These are phyloP conservation scores for Phytophthora litchii DNA, from an alignment of 352 stramenopile genomes.

Conservation along the genomic window DNA sequence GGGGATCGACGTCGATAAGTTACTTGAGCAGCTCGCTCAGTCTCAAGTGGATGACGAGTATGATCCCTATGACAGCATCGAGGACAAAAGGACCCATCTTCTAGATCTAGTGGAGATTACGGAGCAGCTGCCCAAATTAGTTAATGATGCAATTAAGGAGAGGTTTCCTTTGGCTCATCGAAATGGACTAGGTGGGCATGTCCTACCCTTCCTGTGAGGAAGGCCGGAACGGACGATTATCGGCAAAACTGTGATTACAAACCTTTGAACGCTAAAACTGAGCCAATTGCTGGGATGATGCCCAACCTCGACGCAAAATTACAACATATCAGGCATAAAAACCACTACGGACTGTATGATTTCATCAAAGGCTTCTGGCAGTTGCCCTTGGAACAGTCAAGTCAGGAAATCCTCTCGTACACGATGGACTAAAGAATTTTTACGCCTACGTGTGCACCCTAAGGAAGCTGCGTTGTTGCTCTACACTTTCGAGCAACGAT, in stretches of 20 bases:
- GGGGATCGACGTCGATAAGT: slow-evolving; percentile 8
- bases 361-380: slow-evolving; percentile 32
- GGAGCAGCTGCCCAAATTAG: neutral
- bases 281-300: slow-evolving; percentile 15
- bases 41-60: neutral
- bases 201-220: neutral
- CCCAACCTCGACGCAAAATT: slow-evolving; percentile 18
- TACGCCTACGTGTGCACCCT: neutral
- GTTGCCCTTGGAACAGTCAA: slow-evolving; percentile 8
- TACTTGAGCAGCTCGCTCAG: slow-evolving; percentile 6
- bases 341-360: slow-evolving; percentile 20
- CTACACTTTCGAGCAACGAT: slow-evolving; percentile 9
- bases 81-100: neutral
- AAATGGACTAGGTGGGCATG: slow-evolving; percentile 3
- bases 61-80: slow-evolving; percentile 4
- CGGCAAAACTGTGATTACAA: slow-evolving; percentile 7
- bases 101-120: neutral
- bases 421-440: slow-evolving; percentile 13
- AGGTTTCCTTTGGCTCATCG: neutral
- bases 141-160: neutral
- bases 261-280: slow-evolving; percentile 17
- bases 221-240: neutral
- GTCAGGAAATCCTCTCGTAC: slow-evolving; percentile 27
- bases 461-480: slow-evolving; percentile 1
- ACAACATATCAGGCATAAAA: slow-evolving; percentile 2